These are phyloP conservation scores for Alternaria alternata DNA, from an alignment of 2,329 filamentous ascomycete species.

Conservation along the genomic window DNA sequence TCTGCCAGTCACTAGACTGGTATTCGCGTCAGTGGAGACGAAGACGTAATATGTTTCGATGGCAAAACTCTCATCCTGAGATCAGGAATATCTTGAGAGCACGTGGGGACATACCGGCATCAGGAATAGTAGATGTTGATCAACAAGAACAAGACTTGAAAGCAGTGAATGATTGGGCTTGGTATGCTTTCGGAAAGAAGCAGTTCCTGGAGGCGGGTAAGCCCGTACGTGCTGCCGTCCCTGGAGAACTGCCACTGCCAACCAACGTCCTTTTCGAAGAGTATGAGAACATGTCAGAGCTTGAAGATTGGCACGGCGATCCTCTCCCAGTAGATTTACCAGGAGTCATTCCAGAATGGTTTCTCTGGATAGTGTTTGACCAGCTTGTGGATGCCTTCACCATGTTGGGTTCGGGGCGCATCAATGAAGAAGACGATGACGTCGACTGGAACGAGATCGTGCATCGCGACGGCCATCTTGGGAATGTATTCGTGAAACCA, in stretches of 20 bases:
- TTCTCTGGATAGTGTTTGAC: slow-evolving; percentile 16
- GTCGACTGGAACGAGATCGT: slow-evolving; percentile 10
- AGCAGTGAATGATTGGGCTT: neutral
- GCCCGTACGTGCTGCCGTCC: neutral
- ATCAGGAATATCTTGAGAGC: neutral
- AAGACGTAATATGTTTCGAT: slow-evolving; percentile 1
- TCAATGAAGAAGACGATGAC: neutral
- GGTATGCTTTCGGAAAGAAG: neutral
- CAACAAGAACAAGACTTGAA: neutral
- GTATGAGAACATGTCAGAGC: neutral
- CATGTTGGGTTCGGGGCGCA: slow-evolving; percentile 2
- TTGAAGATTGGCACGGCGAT: neutral
- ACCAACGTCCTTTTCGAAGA: neutral
- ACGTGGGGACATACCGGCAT: neutral
- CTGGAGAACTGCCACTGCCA: neutral
- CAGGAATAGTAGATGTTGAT: neutral
- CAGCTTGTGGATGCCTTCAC: slow-evolving; percentile 2
- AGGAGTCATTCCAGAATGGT: slow-evolving; percentile 4
- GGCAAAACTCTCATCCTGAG: neutral
- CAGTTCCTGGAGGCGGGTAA: fast-evolving
- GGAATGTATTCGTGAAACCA: slow-evolving; percentile 14
- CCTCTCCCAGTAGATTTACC: neutral
- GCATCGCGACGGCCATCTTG: slow-evolving; percentile 5
- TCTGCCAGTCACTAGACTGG: neutral
- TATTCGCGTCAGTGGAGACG: neutral